These are phyloP conservation scores for Trichophyton rubrum DNA, from an alignment of 2,329 filamentous ascomycete genomes.

Conservation along the genomic window DNA sequence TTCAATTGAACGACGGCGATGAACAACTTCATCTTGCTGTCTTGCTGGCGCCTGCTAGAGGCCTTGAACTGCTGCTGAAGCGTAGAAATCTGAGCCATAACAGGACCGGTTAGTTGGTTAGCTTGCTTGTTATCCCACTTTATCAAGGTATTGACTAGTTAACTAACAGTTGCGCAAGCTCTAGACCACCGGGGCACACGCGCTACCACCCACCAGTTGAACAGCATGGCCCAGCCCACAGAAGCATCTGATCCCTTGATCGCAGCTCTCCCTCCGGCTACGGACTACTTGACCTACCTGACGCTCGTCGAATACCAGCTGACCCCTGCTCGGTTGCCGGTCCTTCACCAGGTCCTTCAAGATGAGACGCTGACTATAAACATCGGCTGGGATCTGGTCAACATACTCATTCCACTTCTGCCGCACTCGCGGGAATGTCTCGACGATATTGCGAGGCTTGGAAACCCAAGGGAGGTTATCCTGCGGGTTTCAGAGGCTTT, in stretches of 20 bases:
- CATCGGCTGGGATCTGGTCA: constrained; percentile 55
- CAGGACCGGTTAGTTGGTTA: neutral
- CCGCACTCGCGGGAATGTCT: constrained; percentile 47
- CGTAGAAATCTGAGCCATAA: neutral
- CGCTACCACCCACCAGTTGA: neutral
- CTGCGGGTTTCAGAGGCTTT: constrained; percentile 51
- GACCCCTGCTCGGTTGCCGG: constrained; percentile 44
- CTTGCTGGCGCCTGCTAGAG: too few species aligned
- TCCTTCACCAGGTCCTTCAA: constrained; percentile 47
- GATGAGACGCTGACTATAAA: constrained; percentile 49
- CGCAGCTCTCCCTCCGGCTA: constrained; percentile 47
- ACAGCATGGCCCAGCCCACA: constrained; percentile 20
- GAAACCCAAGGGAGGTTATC: constrained; percentile 53
- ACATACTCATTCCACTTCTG: constrained; percentile 48
- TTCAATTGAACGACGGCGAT: too few species aligned
- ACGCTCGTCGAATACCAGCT: constrained; percentile 54
- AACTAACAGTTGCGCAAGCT: neutral
- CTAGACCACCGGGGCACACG: neutral
- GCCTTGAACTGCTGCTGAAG: neutral
- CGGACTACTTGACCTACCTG: constrained; percentile 54
- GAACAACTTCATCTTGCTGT: too few species aligned
- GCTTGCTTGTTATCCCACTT: too few species aligned
- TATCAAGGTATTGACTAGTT: neutral
- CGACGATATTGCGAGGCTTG: constrained; percentile 48
- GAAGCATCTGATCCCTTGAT: constrained; percentile 39